Conservation (phyloP, 2,329 filamentous ascomycete species). For the Paecilomyces variotii region DNA sequence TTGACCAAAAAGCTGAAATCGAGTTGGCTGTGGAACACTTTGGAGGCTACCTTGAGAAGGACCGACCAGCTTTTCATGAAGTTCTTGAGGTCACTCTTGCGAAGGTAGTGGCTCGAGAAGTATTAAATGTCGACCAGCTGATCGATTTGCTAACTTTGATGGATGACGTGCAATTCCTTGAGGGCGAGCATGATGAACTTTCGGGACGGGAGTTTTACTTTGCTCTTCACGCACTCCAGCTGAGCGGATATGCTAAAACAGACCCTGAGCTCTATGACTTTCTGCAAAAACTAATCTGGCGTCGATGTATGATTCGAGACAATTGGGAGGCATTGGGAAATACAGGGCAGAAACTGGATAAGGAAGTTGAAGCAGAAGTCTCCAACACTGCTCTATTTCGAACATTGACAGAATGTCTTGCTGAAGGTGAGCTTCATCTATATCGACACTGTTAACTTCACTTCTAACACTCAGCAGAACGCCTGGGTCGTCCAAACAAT, state of each 20-base stretch:
- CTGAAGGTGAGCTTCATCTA: constrained; percentile 43
- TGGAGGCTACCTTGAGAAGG: constrained; percentile 45
- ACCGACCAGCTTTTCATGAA: constrained; percentile 58
- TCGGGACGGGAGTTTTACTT: constrained; percentile 61
- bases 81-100: constrained; percentile 64
- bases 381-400: constrained; percentile 59
- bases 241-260: constrained; percentile 48
- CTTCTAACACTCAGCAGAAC: constrained; percentile 7
- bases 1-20: constrained; percentile 72
- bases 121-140: constrained; percentile 50
- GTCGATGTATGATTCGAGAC: constrained; percentile 73
- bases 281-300: constrained; percentile 66
- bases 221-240: constrained; percentile 52
- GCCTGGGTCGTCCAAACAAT: constrained; percentile 7
- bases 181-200: constrained; percentile 41
- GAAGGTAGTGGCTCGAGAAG: constrained; percentile 62
- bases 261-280: constrained; percentile 50
- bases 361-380: constrained; percentile 55
- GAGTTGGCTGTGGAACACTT: constrained; percentile 67
- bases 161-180: constrained; percentile 42
- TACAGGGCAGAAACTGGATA: constrained; percentile 65
- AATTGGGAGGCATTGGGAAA: constrained; percentile 77
- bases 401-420: constrained; percentile 57
- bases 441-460: not conserved
- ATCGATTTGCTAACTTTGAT: constrained; percentile 68